Evolutionary conservation across 306 rosid species (phyloP), one percentile per base, ranked within the genome.

Genomic region (Argentina anserina): DNA sequence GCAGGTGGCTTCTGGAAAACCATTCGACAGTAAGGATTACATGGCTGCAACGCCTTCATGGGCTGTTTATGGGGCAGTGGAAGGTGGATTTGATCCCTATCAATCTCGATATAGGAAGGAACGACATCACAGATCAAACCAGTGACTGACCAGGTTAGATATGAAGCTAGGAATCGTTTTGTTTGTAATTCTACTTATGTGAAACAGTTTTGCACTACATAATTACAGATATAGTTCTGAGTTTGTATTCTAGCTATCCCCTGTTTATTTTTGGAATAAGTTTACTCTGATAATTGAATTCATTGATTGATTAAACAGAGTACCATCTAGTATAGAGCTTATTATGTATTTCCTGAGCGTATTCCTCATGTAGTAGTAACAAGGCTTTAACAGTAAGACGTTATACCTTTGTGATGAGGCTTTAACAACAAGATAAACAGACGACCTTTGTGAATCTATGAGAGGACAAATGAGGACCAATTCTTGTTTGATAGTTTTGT

Each of bases 81-180:
- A 94, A 86, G 90, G 93, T 72, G 99, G 97, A 37, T 94, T 94
- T 77, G 99, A 94, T 86, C 99, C 97, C 0, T 88, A 74, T 41
- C 99, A 94, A 65, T 49, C 71, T 61, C 86, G 97, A 72, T 94
- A 83, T 78, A 86, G 74, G 86, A 94, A 94, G 81, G 99, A 94
- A 82, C 82, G 99, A 52, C 95, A 78, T 85, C 99, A 94, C 78
- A 90, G 83, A 81, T 77, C 94, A 28, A 88, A 61, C 75, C 85
- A 81, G 41, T 79, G 81, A 80, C 29, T 72, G 58, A 76, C 75
- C 86, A 80, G 87, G 89, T 82, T 81, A 83, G 84, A 52, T 23
- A 8, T 79, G 69, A 77, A 72, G 33, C 17, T 50, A 60, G 75
- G 41, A 70, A 69, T 75, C 65, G 71, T 70, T 70, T 71, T 66